phyloP scores from a whole-genome alignment of 2,329 filamentous ascomycete species.

The Xylariales sp. region DNA sequence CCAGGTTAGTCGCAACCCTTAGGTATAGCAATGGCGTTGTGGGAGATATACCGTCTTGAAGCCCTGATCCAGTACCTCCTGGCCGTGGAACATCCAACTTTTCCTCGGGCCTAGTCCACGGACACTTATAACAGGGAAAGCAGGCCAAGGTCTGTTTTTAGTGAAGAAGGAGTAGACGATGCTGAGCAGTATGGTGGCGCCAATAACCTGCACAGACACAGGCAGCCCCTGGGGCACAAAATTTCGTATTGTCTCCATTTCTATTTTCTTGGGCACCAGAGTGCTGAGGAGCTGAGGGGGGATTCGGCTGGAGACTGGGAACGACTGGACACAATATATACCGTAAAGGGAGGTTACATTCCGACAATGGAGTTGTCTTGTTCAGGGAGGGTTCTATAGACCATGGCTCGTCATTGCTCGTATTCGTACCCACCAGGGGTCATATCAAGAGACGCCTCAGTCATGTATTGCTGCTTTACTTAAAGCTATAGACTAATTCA shows the following conservation, averaged over 20 bases:
- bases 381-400: neutral
- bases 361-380: slow-evolving; percentile 18
- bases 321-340: slow-evolving; percentile 14
- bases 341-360: neutral
- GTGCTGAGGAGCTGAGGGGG: neutral
- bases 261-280: neutral
- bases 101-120: slow-evolving; percentile 46
- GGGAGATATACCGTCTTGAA: slow-evolving; percentile 40
- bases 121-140: slow-evolving; percentile 46
- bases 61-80: slow-evolving; percentile 44
- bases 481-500: neutral
- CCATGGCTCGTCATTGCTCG: slow-evolving; percentile 25
- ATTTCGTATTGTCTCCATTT: slow-evolving; percentile 45
- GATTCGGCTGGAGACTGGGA: neutral
- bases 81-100: slow-evolving; percentile 46
- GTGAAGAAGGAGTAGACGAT: slow-evolving; percentile 46
- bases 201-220: slow-evolving; percentile 45
- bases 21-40: neutral
- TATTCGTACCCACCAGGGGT: slow-evolving; percentile 19
- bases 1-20: slow-evolving; percentile 30
- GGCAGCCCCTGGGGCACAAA: slow-evolving; percentile 48
- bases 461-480: neutral
- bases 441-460: slow-evolving; percentile 8
- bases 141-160: slow-evolving; percentile 43
- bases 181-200: slow-evolving; percentile 45